These are phyloP conservation scores for Neurospora sp. DNA, from an alignment of 495 filamentous ascomycete genomes.

Conservation along the genomic window DNA sequence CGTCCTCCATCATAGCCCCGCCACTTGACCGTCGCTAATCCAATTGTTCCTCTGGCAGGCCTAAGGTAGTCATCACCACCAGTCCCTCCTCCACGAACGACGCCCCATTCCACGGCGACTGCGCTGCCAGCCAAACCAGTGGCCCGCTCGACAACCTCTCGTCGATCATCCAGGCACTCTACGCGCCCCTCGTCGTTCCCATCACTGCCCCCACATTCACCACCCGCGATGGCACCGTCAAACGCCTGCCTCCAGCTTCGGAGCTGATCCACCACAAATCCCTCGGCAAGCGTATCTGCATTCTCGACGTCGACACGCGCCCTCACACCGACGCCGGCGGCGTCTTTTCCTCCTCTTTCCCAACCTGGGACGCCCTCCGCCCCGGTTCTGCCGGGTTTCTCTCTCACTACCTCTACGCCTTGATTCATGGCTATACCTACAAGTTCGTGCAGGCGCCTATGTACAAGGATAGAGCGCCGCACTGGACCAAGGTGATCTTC, in stretches of 20 bases:
- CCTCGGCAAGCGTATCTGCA: conserved; percentile 26
- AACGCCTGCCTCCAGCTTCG: conserved; percentile 11
- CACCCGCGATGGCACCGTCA: conserved; percentile 14
- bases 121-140: background rate
- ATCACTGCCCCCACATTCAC: conserved; percentile 16
- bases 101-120: background rate
- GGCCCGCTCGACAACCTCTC: conserved; percentile 8
- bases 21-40: background rate
- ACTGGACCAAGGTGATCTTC: conserved; percentile 41
- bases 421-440: conserved; percentile 46
- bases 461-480: conserved; percentile 26
- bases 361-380: conserved; percentile 11
- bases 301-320: conserved; percentile 34
- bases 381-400: conserved; percentile 26
- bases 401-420: conserved; percentile 34
- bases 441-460: conserved; percentile 32
- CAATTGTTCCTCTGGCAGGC: conserved; percentile 1
- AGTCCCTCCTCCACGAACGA: background rate
- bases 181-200: conserved; percentile 16
- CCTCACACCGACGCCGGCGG: conserved; percentile 15
- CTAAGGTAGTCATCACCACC: conserved; percentile 11
- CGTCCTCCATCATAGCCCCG: background rate
- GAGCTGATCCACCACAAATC: conserved; percentile 14
- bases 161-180: conserved; percentile 16
- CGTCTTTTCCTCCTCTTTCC: conserved; percentile 18